phyloP scores from a whole-genome alignment of 164 flowering plant genomes.

The Houttuynia cordata region DNA sequence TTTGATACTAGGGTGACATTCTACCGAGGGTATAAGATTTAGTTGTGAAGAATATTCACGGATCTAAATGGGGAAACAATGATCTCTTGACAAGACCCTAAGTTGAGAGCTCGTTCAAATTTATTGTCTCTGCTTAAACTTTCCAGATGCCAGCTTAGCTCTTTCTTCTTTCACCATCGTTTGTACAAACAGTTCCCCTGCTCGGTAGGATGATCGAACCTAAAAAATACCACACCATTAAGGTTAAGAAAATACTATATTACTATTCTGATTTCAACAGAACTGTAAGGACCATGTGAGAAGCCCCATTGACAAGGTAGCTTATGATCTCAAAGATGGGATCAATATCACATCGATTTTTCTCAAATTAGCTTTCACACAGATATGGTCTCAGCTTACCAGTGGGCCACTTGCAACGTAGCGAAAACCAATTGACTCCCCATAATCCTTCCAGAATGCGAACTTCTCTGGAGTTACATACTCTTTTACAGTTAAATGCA shows the following conservation, averaged over 20 bases:
- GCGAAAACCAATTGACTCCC: constrained; percentile 88
- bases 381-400: constrained; percentile 28
- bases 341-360: no score
- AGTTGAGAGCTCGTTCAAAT: not conserved
- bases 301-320: not conserved
- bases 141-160: constrained; percentile 6
- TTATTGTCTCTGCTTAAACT: not conserved
- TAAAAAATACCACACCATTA: constrained; percentile 10
- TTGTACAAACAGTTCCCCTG: constrained; percentile 84
- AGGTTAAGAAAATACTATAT: not conserved
- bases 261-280: not conserved
- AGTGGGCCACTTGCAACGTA: constrained; percentile 95
- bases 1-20: no score
- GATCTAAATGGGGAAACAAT: no score
- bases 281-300: not conserved
- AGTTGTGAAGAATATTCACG: no score
- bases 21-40: no score
- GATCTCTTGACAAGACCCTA: no score
- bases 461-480: constrained; percentile 88
- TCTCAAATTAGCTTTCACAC: not conserved
- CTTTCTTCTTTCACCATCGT: constrained; percentile 56
- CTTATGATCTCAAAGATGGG: no score
- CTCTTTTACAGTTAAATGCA: constrained; percentile 90
- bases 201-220: constrained; percentile 90
- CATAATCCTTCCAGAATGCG: constrained; percentile 83